Evolutionary conservation across 352 stramenopile genomes (phyloP).

Genomic region (Aphanomyces euteiches): DNA sequence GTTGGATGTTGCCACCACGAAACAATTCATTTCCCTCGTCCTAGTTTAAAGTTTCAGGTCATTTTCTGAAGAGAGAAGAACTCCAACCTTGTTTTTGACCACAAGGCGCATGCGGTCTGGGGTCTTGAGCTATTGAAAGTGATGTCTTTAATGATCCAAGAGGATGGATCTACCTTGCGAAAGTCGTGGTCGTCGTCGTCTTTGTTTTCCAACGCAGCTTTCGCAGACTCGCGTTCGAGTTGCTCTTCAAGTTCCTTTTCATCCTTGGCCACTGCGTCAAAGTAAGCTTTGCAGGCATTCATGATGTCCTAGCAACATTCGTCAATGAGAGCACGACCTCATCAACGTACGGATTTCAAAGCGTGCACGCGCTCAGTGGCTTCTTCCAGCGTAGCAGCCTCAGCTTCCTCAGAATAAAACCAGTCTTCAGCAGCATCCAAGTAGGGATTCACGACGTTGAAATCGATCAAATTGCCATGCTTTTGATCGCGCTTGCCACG

Average conservation of each 20-base stretch:
- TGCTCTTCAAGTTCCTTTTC: conserved; percentile 66
- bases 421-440: conserved; percentile 86
- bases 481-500: conserved; percentile 66
- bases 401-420: conserved; percentile 88
- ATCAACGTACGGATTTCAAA: conserved; percentile 38
- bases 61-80: no score
- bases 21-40: conserved; percentile 94
- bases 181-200: conserved; percentile 86
- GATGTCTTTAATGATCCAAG: not conserved
- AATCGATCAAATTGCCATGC: conserved; percentile 71
- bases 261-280: conserved; percentile 59
- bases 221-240: conserved; percentile 67
- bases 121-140: conserved; percentile 67
- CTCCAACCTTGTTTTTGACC: conserved; percentile 81
- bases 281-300: conserved; percentile 56
- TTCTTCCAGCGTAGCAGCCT: conserved; percentile 57
- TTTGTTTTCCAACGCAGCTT: conserved; percentile 63
- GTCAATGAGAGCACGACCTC: not conserved
- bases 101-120: conserved; percentile 91
- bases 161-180: conserved; percentile 48
- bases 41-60: not conserved
- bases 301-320: conserved; percentile 38
- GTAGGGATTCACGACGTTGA: conserved; percentile 50
- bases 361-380: conserved; percentile 51
- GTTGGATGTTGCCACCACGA: conserved; percentile 85